Base-by-base conservation (phyloP, 371 early-diverging fungal species). In the Mortierella sp. region DNA sequence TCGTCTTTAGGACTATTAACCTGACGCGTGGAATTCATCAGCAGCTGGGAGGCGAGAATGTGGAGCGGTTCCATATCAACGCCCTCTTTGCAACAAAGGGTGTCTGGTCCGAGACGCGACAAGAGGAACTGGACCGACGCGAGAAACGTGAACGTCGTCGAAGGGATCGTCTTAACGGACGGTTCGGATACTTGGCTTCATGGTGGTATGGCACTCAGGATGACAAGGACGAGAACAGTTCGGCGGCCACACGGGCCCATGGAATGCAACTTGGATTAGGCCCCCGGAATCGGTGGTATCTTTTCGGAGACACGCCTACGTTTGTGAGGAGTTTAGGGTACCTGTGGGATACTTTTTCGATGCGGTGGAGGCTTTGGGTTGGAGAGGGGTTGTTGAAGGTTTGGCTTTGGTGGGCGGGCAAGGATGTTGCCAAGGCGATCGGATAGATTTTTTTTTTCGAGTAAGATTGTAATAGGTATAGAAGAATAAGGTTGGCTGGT, bases 1-100 rank as follows among this genome's bases (percentile, higher is more conserved):
- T 90, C 61, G 80, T 90, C 28, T 88, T 89, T 76, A 85, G 90
- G 26, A 88, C 88, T 34, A 87, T 88, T 37, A 87, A 90, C 55
- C 61, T 90, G 57, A 87, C 89, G 2, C 87, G 87, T 0, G 87
- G 86, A 19, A 87, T 90, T 21, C 90, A 90, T 70, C 79, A 87
- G n/a, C 85, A 88, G 55, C 57, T 90, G 4, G 90, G 90, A 1
- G 90, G 89, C 11, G 80, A 79, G 34, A 87, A 88, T 40, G 88
- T 82, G 19, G 89, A 89, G 64, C 75, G 85, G 10, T 89, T 89
- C 72, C 87, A 82, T 28, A 79, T 88, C 77, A 87, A 89, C 55
- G 89, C 89, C 5, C 55, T 79, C 37, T 89, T 78, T 78, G 79
- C 89, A 21, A 88, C 87, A 10, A 81, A 82, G 40, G 89, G 89